A percentile compares a stretch with the other conserved stretches of the same genome.
Conservation (phyloP, 2,329 filamentous ascomycete species). For the Nigrograna mackinnonii region DNA sequence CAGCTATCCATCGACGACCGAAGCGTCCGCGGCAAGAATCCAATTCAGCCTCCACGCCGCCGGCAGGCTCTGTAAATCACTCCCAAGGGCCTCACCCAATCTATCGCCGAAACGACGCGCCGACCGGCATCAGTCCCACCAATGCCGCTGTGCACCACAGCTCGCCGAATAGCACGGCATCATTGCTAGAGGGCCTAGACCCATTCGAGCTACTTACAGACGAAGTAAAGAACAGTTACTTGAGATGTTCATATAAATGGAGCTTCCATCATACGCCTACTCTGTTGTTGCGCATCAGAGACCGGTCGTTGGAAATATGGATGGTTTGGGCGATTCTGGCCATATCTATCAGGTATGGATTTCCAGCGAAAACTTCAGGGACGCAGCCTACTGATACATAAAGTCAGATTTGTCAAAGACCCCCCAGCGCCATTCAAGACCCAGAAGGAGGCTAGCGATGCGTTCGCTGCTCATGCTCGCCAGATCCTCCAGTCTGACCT, state of each 20-base stretch:
- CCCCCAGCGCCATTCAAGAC: constrained; percentile 38
- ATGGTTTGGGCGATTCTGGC: constrained; percentile 48
- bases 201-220: constrained; percentile 44
- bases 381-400: not conserved
- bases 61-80: constrained; percentile 3
- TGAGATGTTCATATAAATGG: constrained; percentile 47
- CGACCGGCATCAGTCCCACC: constrained; percentile 23
- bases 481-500: constrained; percentile 45
- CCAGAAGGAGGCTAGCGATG: constrained; percentile 45
- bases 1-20: constrained; percentile 38
- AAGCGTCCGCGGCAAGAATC: constrained; percentile 36
- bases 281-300: constrained; percentile 40
- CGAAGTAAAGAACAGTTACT: constrained; percentile 46
- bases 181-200: constrained; percentile 34
- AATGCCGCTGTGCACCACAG: constrained; percentile 17
- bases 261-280: constrained; percentile 47
- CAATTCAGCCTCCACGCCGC: constrained; percentile 15
- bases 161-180: constrained; percentile 25
- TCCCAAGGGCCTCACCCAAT: constrained; percentile 9
- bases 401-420: constrained; percentile 40
- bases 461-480: constrained; percentile 44
- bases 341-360: constrained; percentile 39
- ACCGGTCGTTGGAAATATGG: constrained; percentile 41
- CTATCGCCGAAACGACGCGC: constrained; percentile 24
- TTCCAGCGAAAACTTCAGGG: not conserved